Evolutionary conservation across 1,284 basidiomycete genomes (phyloP), one percentile per base, ranked within the genome.

Genomic region (Cystobasidium sp.): DNA sequence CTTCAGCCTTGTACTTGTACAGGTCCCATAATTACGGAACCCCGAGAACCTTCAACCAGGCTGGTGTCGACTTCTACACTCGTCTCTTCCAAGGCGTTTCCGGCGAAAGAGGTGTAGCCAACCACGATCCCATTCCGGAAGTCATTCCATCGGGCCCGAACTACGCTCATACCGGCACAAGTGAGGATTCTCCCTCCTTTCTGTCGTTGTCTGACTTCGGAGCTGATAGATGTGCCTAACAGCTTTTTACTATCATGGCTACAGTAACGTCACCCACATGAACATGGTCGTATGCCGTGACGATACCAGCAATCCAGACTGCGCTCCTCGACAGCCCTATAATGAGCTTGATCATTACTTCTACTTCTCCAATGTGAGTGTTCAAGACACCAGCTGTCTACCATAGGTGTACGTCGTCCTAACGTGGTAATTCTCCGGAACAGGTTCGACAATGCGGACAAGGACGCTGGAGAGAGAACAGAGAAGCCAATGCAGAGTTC

Each of bases 21-120:
- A 66, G 64, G 64, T 66, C 31, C 3, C 68, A 69, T 51, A 52
- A 63, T 51, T 59, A 71, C 22, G 68, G 75, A 22, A 68, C 70
- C 20, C 75, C 75, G 7, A 64, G 75, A 52, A 74, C 71, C 5
- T 74, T 76, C 66, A 76, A 76, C 55, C 49, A 46, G 24, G 75
- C 70, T 18, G 70, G 70, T 47, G 71, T 65, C n/a, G 53, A 52
- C 20, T 56, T 66, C 22, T 76, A 69, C 44, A 76, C 56, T 12
- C 31, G 46, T 9, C 41, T 64, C 18, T 76, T 76, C 58, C 59
- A 68, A 51, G 71, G 75, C 24, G 75, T 75, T 22, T 64, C 75
- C 16, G 75, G 71, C 41, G 75, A 76, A 46, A 64, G 75, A 39
- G 75, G 56, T 8, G 58, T 76, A 16, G 55, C 64, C 39, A 69